Conservation (phyloP, 768 basidiomycete species). For the Coprinellus micaceus region DNA sequence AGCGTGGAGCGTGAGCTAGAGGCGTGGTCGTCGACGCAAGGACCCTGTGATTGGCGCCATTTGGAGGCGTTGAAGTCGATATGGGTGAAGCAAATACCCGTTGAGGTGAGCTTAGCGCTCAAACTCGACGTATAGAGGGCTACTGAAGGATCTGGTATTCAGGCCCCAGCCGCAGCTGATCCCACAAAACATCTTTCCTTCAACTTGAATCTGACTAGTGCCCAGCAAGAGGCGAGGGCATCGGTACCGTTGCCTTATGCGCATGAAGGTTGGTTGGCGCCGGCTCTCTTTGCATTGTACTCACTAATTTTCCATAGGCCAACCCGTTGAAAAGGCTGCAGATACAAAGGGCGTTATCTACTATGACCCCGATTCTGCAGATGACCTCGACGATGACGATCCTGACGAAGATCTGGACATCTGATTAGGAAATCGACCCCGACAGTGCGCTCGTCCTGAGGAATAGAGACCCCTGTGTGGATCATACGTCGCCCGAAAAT, state of each 20-base stretch:
- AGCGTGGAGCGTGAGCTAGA: slow-evolving; percentile 59
- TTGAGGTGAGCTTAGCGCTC: slow-evolving; percentile 25
- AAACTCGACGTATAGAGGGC: background rate
- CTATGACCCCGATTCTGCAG: slow-evolving; percentile 91
- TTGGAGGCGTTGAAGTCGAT: slow-evolving; percentile 51
- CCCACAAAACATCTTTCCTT: slow-evolving; percentile 75
- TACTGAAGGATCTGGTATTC: background rate
- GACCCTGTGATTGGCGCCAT: slow-evolving; percentile 45
- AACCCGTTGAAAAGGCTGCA: slow-evolving; percentile 8
- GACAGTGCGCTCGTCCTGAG: too few relatives aligned
- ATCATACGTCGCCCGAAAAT: too few relatives aligned
- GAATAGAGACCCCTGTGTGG: too few relatives aligned
- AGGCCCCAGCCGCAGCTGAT: slow-evolving; percentile 37
- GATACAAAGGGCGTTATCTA: slow-evolving; percentile 52
- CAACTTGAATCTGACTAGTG: slow-evolving; percentile 79
- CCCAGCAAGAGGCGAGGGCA: slow-evolving; percentile 76
- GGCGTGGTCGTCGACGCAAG: slow-evolving; percentile 48
- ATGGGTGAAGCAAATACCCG: slow-evolving; percentile 34
- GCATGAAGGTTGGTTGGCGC: slow-evolving; percentile 61
- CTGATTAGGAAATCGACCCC: slow-evolving; percentile 27
- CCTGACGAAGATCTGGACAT: slow-evolving; percentile 94
- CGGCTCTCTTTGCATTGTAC: background rate
- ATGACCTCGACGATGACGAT: slow-evolving; percentile 94
- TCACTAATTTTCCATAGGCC: background rate
- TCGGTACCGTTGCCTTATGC: slow-evolving; percentile 87